Evolutionary conservation across 2,329 filamentous ascomycete genomes (phyloP), one percentile per base, ranked within the genome.

Genomic region (Penicillium paneum): DNA sequence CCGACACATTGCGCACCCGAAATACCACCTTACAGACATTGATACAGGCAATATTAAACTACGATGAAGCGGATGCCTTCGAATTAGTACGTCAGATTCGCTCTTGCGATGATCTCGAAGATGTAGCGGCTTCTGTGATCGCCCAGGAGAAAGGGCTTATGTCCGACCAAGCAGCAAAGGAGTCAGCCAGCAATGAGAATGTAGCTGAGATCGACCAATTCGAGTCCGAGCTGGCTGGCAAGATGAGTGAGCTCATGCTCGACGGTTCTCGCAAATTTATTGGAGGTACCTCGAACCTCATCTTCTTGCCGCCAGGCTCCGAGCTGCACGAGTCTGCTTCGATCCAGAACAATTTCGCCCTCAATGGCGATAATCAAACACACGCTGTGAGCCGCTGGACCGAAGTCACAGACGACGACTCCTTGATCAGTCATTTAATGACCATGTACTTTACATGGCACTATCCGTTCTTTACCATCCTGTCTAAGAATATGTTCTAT

Each of bases 381-480:
- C 83, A 93, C 57, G 86, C 91, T 4, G 80, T 94, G 50, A 86
- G 84, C 19, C 92, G 88, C 50, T 99, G 94, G 94, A 96, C 93
- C 0, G 83, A 81, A 15, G 91, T 96, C 42, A 96, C 91, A 1
- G 80, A 85, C 47, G 91, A 97, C 69, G 81, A 85, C 24, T 83
- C 88, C 50, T 79, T 96, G 42, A 85, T 97, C 63, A 83, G 86
- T 15, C 93, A 97, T 72, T 83, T 99, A 17, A 84, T 99, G 69
- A 93, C 92, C 67, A 92, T 97, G 90, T 99, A 99, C 75, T 97
- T 97, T 75, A 91, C 87, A 64, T 97, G 93, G 89, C 94, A 97
- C 73, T 97, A 97, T 72, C 87, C 91, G 17, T 97, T 94, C 74
- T 99, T 97, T 71, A 93, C 91, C 4, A 94, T 90, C 0, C 78